phyloP scores from a whole-genome alignment of 805 yeast genomes.

The Metschnikowia henanensis region DNA sequence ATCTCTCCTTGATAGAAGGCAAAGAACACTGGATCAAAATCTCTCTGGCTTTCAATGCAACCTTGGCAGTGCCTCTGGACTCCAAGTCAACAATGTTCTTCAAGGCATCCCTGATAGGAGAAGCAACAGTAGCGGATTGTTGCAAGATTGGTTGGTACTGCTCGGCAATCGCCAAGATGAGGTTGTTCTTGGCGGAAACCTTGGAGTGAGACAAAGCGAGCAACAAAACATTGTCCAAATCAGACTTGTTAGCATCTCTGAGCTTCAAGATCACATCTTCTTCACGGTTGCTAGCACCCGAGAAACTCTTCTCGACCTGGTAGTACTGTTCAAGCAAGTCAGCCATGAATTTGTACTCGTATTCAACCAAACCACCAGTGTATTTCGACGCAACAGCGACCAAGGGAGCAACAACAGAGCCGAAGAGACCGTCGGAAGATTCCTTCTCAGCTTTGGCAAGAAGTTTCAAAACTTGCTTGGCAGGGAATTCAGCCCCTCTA shows the following conservation, averaged over 20 bases:
- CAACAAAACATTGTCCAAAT: slow-evolving; percentile 68
- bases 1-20: slow-evolving; percentile 94
- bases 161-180: slow-evolving; percentile 80
- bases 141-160: slow-evolving; percentile 80
- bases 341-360: slow-evolving; percentile 78
- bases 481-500: slow-evolving; percentile 88
- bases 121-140: slow-evolving; percentile 61
- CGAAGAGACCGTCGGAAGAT: slow-evolving; percentile 41
- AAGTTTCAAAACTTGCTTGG: slow-evolving; percentile 74
- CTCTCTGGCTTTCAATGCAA: slow-evolving; percentile 93
- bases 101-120: slow-evolving; percentile 67
- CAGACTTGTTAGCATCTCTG: slow-evolving; percentile 84
- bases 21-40: slow-evolving; percentile 94
- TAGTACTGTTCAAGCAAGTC: slow-evolving; percentile 69
- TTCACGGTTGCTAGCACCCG: slow-evolving; percentile 73
- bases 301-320: slow-evolving; percentile 74
- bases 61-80: slow-evolving; percentile 88
- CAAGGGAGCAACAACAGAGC: slow-evolving; percentile 69
- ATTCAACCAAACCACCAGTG: slow-evolving; percentile 73
- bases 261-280: slow-evolving; percentile 86
- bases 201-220: slow-evolving; percentile 87
- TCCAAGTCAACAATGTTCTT: slow-evolving; percentile 85
- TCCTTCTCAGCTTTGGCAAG: slow-evolving; percentile 63
- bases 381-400: slow-evolving; percentile 68
- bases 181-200: slow-evolving; percentile 89